Base-by-base conservation (phyloP, 495 filamentous ascomycete species). In the Aspergillus wentii region DNA sequence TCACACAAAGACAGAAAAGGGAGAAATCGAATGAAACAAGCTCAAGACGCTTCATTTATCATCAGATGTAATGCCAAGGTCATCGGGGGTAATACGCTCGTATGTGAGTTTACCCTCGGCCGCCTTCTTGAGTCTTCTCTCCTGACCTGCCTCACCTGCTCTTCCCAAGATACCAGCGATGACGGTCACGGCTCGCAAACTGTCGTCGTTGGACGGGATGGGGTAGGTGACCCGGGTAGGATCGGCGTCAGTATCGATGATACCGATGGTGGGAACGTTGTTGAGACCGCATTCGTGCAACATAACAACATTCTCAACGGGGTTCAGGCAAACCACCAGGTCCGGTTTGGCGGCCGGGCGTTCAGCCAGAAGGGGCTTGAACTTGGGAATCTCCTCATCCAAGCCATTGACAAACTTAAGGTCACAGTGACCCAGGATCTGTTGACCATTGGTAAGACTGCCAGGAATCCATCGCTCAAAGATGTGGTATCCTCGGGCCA, bases 121-220 rank as follows among this genome's bases (percentile, higher is more conserved):
- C 2, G 87, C 90, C 33, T 70, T 69, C 30, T 68, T 65, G 17
- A 81, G 52, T 38, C 92, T 76, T 40, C 72, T 66, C 41, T 64
- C 43, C 50, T 89, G 82, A 20, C 92, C 92, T 32, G 76, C 68
- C 62, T 94, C 64, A 8, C 88, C 92, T 4, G 94, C 92, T 3
- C 83, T 72, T 3, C 89, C 94, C 9, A 99, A 70, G 6, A 89
- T 78, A 28, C 86, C 86, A 8, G 85, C 85, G 54, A 99, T 88
- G 40, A 97, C 68, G 49, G 80, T 73, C 13, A 87, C 72, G 43
- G 81, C 79, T 14, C 90, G 81, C 48, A 96, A 51, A 78, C 88
- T 94, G 62, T 99, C 92, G 53, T 99, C 92, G 56, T 99, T 99
- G 14, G 88, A 85, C 4, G 92, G 92, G 47, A 99, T 95, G 3